Conservation (phyloP, 805 yeast species). For the Lipomyces japonicus region DNA sequence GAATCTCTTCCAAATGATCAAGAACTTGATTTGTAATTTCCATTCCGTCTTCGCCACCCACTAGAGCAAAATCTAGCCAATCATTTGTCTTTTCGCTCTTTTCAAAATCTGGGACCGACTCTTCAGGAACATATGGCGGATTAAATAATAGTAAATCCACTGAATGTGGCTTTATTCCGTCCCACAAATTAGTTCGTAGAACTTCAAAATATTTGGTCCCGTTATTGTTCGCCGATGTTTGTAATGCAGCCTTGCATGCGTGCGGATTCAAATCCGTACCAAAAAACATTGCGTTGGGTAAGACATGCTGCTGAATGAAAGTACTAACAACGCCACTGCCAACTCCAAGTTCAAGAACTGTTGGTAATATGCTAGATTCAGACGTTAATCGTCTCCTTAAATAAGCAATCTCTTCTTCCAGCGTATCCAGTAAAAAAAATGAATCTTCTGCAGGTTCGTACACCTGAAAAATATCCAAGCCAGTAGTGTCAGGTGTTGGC, state of each 20-base stretch:
- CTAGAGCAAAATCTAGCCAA: constrained; percentile 87
- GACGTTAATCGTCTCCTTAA: constrained; percentile 30
- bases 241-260: constrained; percentile 56
- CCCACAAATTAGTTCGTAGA: constrained; percentile 56
- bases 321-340: constrained; percentile 90
- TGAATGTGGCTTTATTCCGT: constrained; percentile 43
- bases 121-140: constrained; percentile 96
- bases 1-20: constrained; percentile 47
- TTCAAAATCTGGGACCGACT: constrained; percentile 61
- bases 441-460: constrained; percentile 97
- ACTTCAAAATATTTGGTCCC: constrained; percentile 42
- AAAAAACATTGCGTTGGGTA: constrained; percentile 52
- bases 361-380: constrained; percentile 38
- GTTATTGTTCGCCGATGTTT: constrained; percentile 42
- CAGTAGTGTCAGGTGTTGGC: constrained; percentile 65
- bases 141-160: constrained; percentile 81
- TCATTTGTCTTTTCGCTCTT: constrained; percentile 45
- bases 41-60: constrained; percentile 93
- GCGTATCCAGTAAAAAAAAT: constrained; percentile 72
- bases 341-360: constrained; percentile 80
- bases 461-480: constrained; percentile 63
- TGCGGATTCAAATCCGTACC: constrained; percentile 80
- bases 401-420: constrained; percentile 56
- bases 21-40: constrained; percentile 67
- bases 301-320: constrained; percentile 58